Percentiles rank a stretch among this genome's conserved stretches.
Evolutionary conservation across 768 basidiomycete species (phyloP).

Genomic region (Leccinum pellstonianum): DNA sequence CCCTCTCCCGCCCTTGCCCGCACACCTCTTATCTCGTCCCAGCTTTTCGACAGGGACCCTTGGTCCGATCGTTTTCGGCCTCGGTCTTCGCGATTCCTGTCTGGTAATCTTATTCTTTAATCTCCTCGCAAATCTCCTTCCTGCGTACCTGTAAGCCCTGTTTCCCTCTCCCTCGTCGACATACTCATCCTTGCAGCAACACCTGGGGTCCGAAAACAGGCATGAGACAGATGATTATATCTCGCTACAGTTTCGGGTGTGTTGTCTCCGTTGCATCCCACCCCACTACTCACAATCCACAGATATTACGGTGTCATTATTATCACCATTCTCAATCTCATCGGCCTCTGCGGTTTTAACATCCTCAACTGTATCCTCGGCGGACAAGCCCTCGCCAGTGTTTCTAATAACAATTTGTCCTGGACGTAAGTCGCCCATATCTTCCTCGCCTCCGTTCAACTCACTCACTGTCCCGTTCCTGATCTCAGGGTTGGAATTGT

Average conservation of each 20-base stretch:
- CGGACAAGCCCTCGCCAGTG: conserved; percentile 62
- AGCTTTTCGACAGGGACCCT: conserved; percentile 70
- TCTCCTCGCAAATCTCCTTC: conserved; percentile 53
- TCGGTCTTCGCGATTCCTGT: conserved; percentile 62
- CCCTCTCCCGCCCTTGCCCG: not conserved
- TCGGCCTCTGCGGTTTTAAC: conserved; percentile 62
- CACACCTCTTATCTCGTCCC: not conserved
- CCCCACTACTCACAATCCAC: not conserved
- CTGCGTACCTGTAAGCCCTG: conserved; percentile 55
- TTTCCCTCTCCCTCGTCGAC: not conserved
- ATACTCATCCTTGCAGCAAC: conserved; percentile 33
- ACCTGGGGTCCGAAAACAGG: conserved; percentile 81
- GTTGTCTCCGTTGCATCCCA: conserved; percentile 35
- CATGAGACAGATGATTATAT: conserved; percentile 77
- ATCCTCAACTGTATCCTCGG: conserved; percentile 68
- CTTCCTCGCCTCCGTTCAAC: conserved; percentile 1
- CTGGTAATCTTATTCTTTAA: conserved; percentile 70
- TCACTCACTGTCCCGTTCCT: conserved; percentile 15
- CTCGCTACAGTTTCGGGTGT: conserved; percentile 58
- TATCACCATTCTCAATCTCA: conserved; percentile 55
- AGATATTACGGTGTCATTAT: conserved; percentile 56
- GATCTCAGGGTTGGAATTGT: conserved; percentile 72
- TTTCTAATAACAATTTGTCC: conserved; percentile 48
- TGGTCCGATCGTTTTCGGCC: conserved; percentile 59
- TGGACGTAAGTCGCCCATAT: conserved; percentile 42